Evolutionary conservation across 768 basidiomycete genomes (phyloP).

Genomic region (Pulveroboletus frians): DNA sequence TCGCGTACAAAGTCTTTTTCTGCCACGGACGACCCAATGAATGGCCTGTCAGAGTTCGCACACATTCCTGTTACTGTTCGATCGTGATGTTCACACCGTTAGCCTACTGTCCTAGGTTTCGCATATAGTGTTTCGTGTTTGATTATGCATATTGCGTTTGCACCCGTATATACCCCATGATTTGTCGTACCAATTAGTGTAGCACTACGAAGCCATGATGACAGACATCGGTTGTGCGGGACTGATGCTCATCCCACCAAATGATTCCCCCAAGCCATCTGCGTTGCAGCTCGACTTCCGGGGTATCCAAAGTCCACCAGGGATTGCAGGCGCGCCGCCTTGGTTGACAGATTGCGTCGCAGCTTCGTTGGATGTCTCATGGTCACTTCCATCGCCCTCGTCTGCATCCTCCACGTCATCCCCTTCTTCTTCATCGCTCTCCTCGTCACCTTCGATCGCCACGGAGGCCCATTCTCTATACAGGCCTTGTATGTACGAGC

Average conservation of each 20-base stretch:
- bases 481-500: slow-evolving; percentile 69
- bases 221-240: slow-evolving; percentile 38
- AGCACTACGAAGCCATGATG: slow-evolving; percentile 10
- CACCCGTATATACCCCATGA: not conserved
- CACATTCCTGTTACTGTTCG: slow-evolving; percentile 13
- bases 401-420: slow-evolving; percentile 43
- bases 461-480: slow-evolving; percentile 91
- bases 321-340: not conserved
- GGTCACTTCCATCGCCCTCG: slow-evolving; percentile 23
- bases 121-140: not conserved
- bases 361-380: not conserved
- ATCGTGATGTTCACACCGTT: slow-evolving; percentile 8
- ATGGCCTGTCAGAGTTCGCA: slow-evolving; percentile 16
- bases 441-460: slow-evolving; percentile 62
- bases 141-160: not conserved
- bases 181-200: not conserved
- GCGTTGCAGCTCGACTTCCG: slow-evolving; percentile 33
- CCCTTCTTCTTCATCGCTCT: slow-evolving; percentile 63
- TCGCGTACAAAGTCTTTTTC: not conserved
- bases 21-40: not conserved
- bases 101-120: no score
- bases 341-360: slow-evolving; percentile 6
- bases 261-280: slow-evolving; percentile 57
- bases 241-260: slow-evolving; percentile 84
- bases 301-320: slow-evolving; percentile 22